Percentiles rank a stretch among this genome's conserved stretches.
Conservation (phyloP, 1,284 basidiomycete genomes). For the Boletus mariae region DNA sequence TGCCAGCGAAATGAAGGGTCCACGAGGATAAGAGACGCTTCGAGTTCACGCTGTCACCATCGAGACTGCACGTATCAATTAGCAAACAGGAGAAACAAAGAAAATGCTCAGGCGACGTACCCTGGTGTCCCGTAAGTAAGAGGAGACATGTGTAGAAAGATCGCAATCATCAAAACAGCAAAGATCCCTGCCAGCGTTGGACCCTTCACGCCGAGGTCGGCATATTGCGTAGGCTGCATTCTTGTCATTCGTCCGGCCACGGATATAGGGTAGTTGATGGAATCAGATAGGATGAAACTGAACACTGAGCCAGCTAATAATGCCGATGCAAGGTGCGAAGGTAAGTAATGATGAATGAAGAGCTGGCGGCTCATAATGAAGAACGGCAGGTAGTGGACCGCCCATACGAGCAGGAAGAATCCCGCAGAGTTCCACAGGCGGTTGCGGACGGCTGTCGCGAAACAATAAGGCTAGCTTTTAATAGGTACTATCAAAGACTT, state of each 20-base stretch:
- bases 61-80: slow-evolving; percentile 47
- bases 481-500: slow-evolving; percentile 34
- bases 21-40: slow-evolving; percentile 71
- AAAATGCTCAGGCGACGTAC: slow-evolving; percentile 45
- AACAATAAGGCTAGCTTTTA: slow-evolving; percentile 3
- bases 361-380: slow-evolving; percentile 97
- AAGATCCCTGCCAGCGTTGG: slow-evolving; percentile 61
- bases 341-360: slow-evolving; percentile 98
- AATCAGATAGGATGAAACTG: slow-evolving; percentile 89
- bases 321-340: slow-evolving; percentile 88
- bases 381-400: slow-evolving; percentile 95
- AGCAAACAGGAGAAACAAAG: slow-evolving; percentile 8
- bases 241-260: slow-evolving; percentile 58
- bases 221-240: slow-evolving; percentile 58
- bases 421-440: slow-evolving; percentile 93
- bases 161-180: slow-evolving; percentile 57
- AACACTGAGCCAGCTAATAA: slow-evolving; percentile 89
- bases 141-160: slow-evolving; percentile 78
- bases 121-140: slow-evolving; percentile 91
- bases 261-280: slow-evolving; percentile 92
- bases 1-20: slow-evolving; percentile 83
- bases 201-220: slow-evolving; percentile 70
- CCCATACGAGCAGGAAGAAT: slow-evolving; percentile 95
- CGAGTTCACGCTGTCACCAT: slow-evolving; percentile 69
- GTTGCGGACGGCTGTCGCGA: slow-evolving; percentile 72